Base-by-base conservation (phyloP, 352 stramenopile genomes). In the Globisporangium recalcitrans region DNA sequence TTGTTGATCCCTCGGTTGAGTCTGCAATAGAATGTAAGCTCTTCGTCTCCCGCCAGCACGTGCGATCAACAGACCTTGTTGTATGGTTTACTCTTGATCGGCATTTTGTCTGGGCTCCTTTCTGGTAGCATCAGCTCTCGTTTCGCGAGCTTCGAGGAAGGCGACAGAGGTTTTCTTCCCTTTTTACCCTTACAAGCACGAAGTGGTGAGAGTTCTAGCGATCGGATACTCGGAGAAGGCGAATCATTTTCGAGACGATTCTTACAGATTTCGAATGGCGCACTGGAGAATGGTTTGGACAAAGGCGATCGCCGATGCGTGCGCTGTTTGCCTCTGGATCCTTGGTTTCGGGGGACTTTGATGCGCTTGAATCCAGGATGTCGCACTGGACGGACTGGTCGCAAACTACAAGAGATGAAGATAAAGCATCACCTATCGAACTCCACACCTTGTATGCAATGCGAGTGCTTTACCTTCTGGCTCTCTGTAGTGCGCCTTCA, bases 321-420 rank as follows among this genome's bases (percentile, higher is more conserved):
- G n/a, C 11, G 29, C 27, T 11, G 9, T 27, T 3, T 38, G 10
- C n/a, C 8, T 31, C 57, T 38, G 22, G n/a, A 14, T n/a, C 34
- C 1, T 16, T n/a, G 36, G 21, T 4, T 53, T 31, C 14, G 2
- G 42, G 19, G 22, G 34, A 26, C 4, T 21, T 58, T 22, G 52
- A 32, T 19, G 52, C n/a, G 10, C 13, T 56, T 27, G 52, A n/a
- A 36, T 19, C 34, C 34, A 51, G 19, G 16, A 62, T 27, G 32
- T 64, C n/a, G 52, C 60, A 70, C 32, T 64, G 62, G 21, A 31
- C 27, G 11, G 52, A 68, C 22, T 55, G 60, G 31, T 70, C 36
- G n/a, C 44, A 47, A 44, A 70, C 64, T 64, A 38, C 34, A 47
- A 56, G 40, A 5, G 26, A 46, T 34, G 26, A 42, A 34, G 19